phyloP scores from a whole-genome alignment of 345 rosid genomes.

The Angophora floribunda region DNA sequence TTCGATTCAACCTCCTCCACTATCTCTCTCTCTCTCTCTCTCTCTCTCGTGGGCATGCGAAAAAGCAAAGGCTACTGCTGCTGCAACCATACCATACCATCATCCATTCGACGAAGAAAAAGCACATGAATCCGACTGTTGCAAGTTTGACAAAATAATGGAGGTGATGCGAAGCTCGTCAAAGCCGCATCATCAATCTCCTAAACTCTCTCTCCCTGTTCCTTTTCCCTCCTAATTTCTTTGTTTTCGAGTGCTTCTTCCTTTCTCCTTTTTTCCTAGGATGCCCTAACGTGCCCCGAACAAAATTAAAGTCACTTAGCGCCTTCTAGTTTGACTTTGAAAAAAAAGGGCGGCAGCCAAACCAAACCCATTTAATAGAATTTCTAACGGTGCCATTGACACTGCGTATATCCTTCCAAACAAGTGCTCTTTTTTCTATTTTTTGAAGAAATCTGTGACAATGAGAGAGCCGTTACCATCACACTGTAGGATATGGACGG shows the following conservation, averaged over 20 bases:
- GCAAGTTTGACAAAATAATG: background rate
- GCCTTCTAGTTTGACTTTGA: background rate
- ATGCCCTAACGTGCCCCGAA: background rate
- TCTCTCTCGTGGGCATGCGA: background rate
- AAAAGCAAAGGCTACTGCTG: background rate
- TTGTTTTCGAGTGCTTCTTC: background rate
- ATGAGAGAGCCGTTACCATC: no score
- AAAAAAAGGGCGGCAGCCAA: background rate
- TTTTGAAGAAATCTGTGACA: background rate
- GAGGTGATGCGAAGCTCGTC: background rate
- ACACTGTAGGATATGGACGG: no score
- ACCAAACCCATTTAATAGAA: background rate
- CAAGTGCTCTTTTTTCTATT: background rate
- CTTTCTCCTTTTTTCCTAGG: background rate
- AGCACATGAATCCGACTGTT: background rate
- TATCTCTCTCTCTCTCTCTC: background rate
- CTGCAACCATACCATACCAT: no score
- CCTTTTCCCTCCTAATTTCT: no score
- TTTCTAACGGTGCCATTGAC: background rate
- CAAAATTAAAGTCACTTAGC: background rate
- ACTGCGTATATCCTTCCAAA: background rate
- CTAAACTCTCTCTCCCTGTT: background rate
- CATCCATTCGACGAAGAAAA: background rate
- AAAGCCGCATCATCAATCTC: background rate
- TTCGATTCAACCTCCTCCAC: background rate